Percentiles rank a stretch among this genome's conserved stretches.
These are phyloP conservation scores for Dionaea muscipula DNA, from an alignment of 179 eudicot species.

Conservation along the genomic window DNA sequence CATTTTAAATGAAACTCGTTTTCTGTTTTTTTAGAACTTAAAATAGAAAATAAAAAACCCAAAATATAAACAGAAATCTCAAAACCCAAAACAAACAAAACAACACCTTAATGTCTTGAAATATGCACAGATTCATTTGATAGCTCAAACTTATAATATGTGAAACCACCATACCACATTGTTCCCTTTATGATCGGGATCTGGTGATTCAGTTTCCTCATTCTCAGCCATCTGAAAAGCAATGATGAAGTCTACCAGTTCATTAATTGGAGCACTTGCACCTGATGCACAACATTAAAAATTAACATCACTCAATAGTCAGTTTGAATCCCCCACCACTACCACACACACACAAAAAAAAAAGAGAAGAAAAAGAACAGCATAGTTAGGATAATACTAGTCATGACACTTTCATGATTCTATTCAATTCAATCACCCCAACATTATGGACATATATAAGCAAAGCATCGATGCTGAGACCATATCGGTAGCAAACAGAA, in stretches of 20 bases:
- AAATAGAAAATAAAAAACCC: no score
- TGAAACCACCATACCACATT: conserved; percentile 37
- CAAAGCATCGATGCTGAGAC: no score
- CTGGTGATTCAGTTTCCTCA: conserved; percentile 25
- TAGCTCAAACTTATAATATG: background rate
- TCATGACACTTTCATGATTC: no score
- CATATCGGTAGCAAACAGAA: no score
- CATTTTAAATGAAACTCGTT: no score
- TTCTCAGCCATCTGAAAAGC: conserved; percentile 74
- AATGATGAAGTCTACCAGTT: conserved; percentile 70
- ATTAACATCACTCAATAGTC: background rate
- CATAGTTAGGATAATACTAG: no score
- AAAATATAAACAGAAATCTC: no score
- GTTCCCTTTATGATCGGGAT: conserved; percentile 19
- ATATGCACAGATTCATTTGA: background rate
- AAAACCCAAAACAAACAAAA: no score
- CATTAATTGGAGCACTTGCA: conserved; percentile 47
- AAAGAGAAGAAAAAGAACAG: background rate
- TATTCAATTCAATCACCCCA: no score
- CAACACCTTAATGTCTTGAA: no score
- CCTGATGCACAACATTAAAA: conserved; percentile 33
- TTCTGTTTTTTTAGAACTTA: no score
- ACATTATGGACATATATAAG: no score
- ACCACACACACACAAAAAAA: background rate
- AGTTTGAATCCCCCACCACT: background rate